Evolutionary conservation across 2,329 filamentous ascomycete genomes (phyloP).

Genomic region (Epichloe coenophiala): DNA sequence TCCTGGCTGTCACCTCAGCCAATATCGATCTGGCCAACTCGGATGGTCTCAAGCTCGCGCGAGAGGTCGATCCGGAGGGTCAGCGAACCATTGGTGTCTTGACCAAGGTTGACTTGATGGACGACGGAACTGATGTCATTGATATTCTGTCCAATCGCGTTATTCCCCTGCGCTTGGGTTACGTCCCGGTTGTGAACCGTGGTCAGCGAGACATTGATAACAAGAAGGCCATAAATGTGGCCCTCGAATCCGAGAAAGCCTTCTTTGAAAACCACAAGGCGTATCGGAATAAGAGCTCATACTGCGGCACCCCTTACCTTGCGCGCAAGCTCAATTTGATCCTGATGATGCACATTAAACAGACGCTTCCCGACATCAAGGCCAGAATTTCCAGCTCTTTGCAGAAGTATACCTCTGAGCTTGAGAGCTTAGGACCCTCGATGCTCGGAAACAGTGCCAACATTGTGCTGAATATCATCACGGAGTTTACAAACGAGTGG

Average conservation of each 20-base stretch:
- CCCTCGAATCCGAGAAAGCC: conserved; percentile 85
- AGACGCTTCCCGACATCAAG: conserved; percentile 97
- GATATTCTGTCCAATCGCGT: conserved; percentile 96
- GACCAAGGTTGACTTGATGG: conserved; percentile 98
- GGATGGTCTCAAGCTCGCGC: conserved; percentile 87
- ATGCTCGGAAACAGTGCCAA: conserved; percentile 94
- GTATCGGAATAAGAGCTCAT: conserved; percentile 95
- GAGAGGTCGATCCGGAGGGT: conserved; percentile 93
- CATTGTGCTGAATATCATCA: conserved; percentile 96
- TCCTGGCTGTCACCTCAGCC: conserved; percentile 87
- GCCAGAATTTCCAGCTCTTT: conserved; percentile 87
- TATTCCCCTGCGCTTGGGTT: conserved; percentile 86
- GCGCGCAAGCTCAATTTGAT: conserved; percentile 96
- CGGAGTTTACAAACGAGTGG: conserved; percentile 97
- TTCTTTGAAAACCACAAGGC: conserved; percentile 99
- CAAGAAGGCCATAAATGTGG: conserved; percentile 83
- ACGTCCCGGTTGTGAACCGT: conserved; percentile 95
- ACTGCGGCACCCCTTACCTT: conserved; percentile 95
- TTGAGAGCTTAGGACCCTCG: conserved; percentile 75
- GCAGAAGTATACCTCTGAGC: conserved; percentile 77
- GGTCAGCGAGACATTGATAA: conserved; percentile 98
- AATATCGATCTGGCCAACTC: conserved; percentile 99
- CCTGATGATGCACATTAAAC: conserved; percentile 99
- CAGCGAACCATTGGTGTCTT: conserved; percentile 96
- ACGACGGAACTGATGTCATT: conserved; percentile 94